Base-by-base conservation (phyloP, 1,284 basidiomycete genomes). In the Phylloporus sp. region DNA sequence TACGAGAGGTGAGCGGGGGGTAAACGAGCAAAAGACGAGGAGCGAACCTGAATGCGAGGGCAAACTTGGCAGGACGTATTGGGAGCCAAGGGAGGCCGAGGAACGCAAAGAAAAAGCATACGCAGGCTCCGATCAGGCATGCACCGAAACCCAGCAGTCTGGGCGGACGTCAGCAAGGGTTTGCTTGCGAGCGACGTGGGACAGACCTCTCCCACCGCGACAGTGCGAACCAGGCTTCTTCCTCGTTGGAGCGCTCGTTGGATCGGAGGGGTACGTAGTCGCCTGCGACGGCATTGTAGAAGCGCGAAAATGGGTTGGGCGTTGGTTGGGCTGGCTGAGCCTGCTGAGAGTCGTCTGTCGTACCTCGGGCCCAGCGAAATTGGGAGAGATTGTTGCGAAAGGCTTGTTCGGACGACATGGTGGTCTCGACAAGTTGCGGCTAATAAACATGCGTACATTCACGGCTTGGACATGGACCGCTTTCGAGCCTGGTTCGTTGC, bases 81-180 rank as follows among this genome's bases (percentile, higher is more conserved):
- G 90, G 90, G 42, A 98, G 82, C 59, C 96, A 77, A 6, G 96
- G 95, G 28, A 98, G 81, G 20, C 94, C 96, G 65, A 98, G 76
- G 81, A 99, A 99, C 20, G 95, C 90, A 58, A 99, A 92, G 66
- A 95, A 90, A 84, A 99, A 99, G 80, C 97, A 99, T 2, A 96
- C 92, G 46, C 89, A 90, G 8, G 96, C 96, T 15, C 97, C 97
- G 24, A 93, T 80, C 54, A 97, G 81, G 74, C 96, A 98, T 31
- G 88, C 92, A 58, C 94, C 86, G 77, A 99, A 99, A n/a, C 95
- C 97, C 12, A 98, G 80, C 69, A 99, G 83, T 70, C 94, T 95
- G 50, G 24, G 49, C 4, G 24, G 55, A 24, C 20, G 22, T 28
- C 3, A 52, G 26, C 26, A 13, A 24, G 26, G 46, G 46, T 15